Percentiles rank a stretch among this genome's conserved stretches.
Evolutionary conservation across 345 rosid genomes (phyloP).

Genomic region (Citrus sinensis): DVS_A1.0 CM039167.1:2260001-2260500

Average conservation of each 20-base stretch:
- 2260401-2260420: neutral
- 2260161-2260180: neutral
- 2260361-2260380: neutral
- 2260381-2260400: neutral
- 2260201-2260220: neutral
- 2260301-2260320: neutral
- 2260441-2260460: neutral
- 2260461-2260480: neutral
- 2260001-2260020: neutral
- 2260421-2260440: neutral
- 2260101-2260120: neutral
- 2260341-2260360: neutral
- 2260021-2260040: neutral
- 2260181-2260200: neutral
- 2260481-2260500: too few relatives aligned
- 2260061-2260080: neutral
- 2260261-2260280: neutral
- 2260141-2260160: neutral
- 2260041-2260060: conserved; percentile 1
- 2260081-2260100: neutral
- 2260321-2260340: neutral
- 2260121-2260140: neutral
- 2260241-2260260: neutral
- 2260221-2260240: neutral
- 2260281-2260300: neutral